A percentile compares a stretch with the other conserved stretches of the same genome.
Conservation (phyloP, 257 asterid genomes). For the Verbascum thapsus region DNA sequence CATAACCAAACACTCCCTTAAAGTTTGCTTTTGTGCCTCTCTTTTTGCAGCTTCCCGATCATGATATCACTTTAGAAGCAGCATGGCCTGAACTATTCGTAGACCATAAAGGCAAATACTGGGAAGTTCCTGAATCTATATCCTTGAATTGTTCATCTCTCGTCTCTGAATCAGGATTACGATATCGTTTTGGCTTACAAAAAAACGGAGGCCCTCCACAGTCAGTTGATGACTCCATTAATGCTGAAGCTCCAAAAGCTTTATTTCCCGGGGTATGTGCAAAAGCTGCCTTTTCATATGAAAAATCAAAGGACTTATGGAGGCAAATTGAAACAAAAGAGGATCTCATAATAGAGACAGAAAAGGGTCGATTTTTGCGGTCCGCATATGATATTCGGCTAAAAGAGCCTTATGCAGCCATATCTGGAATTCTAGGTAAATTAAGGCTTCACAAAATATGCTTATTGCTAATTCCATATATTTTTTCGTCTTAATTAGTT, state of each 20-base stretch:
- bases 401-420: conserved; percentile 59
- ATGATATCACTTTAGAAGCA: conserved; percentile 64
- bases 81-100: conserved; percentile 68
- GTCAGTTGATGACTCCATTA: conserved; percentile 34
- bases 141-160: conserved; percentile 60
- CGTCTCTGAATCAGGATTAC: conserved; percentile 55
- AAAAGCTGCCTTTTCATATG: conserved; percentile 63
- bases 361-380: conserved; percentile 29
- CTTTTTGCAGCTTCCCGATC: conserved; percentile 53
- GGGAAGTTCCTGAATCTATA: conserved; percentile 69
- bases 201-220: conserved; percentile 49
- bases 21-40: background rate
- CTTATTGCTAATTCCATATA: background rate
- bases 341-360: conserved; percentile 41
- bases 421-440: conserved; percentile 71
- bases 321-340: conserved; percentile 43
- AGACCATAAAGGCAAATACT: conserved; percentile 58
- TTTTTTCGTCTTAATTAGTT: background rate
- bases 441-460: conserved; percentile 6
- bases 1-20: too few relatives aligned
- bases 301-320: conserved; percentile 57
- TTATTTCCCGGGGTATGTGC: conserved; percentile 62
- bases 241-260: conserved; percentile 42
- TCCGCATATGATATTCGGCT: conserved; percentile 60
- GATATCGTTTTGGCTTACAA: conserved; percentile 65